phyloP scores from a whole-genome alignment of 129 eudicot genomes.

The Solidago caesia region DNA sequence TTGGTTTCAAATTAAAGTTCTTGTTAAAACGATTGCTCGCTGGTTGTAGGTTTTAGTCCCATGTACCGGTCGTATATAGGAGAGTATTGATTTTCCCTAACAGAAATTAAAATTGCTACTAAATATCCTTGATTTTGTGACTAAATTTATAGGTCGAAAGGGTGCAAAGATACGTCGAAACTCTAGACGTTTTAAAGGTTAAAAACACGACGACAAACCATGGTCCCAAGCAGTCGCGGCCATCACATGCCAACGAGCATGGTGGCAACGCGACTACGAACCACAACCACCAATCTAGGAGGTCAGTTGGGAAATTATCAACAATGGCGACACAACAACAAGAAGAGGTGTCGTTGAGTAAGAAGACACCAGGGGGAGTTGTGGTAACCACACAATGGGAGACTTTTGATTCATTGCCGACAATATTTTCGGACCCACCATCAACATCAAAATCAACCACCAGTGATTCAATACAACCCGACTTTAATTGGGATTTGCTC shows the following conservation, averaged over 20 bases:
- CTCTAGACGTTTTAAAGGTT: slow-evolving; percentile 70
- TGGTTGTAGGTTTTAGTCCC: too few species aligned
- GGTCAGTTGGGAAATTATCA: slow-evolving; percentile 43
- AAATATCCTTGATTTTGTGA: not conserved
- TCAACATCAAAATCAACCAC: slow-evolving; percentile 38
- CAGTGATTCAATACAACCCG: slow-evolving; percentile 14
- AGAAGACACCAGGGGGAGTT: slow-evolving; percentile 51
- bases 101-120: not conserved
- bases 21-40: too few species aligned
- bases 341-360: slow-evolving; percentile 42
- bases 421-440: slow-evolving; percentile 34
- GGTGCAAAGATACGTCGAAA: slow-evolving; percentile 84
- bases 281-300: slow-evolving; percentile 34
- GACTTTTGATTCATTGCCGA: slow-evolving; percentile 76
- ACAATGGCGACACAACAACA: slow-evolving; percentile 21
- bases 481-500: slow-evolving; percentile 61
- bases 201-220: slow-evolving; percentile 40
- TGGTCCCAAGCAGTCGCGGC: slow-evolving; percentile 16
- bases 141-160: slow-evolving; percentile 53
- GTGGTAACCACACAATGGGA: slow-evolving; percentile 98
- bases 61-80: too few species aligned
- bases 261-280: not conserved
- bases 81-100: not conserved
- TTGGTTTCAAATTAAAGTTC: too few species aligned
- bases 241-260: slow-evolving; percentile 21